Evolutionary conservation across 2,329 filamentous ascomycete species (phyloP).

Genomic region (Phialophora macrospora): DNA sequence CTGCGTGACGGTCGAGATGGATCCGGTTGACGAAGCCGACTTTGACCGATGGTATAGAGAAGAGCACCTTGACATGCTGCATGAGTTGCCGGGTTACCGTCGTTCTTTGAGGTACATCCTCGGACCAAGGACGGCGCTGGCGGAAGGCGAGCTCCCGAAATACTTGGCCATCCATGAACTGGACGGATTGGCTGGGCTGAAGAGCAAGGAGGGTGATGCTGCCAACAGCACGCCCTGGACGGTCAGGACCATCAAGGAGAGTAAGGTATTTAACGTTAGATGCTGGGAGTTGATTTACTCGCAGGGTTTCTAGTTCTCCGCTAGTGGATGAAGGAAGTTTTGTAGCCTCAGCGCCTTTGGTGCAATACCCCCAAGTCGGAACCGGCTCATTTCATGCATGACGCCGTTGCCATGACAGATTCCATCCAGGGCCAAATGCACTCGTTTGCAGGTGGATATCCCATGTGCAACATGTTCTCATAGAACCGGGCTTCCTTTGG

Average conservation of each 20-base stretch:
- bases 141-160: conserved; percentile 48
- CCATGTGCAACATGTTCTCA: conserved; percentile 67
- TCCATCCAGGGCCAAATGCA: conserved; percentile 39
- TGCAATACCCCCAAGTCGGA: not conserved
- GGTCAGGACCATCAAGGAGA: conserved; percentile 26
- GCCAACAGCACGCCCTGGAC: conserved; percentile 32
- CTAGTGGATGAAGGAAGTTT: not conserved
- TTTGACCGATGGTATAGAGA: conserved; percentile 73
- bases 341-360: not conserved
- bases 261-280: conserved; percentile 29
- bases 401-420: conserved; percentile 32
- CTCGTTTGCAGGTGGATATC: conserved; percentile 58
- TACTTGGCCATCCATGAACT: conserved; percentile 76
- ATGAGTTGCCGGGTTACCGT: conserved; percentile 78
- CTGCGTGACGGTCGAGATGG: conserved; percentile 63
- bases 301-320: conserved; percentile 21
- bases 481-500: conserved; percentile 71
- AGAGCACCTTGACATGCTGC: conserved; percentile 73
- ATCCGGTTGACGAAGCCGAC: conserved; percentile 62
- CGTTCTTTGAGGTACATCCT: conserved; percentile 72
- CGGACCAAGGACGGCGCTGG: conserved; percentile 56
- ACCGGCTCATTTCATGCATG: not conserved
- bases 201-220: conserved; percentile 25
- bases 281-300: conserved; percentile 27
- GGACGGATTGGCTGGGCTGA: conserved; percentile 66